Base-by-base conservation (phyloP, 352 stramenopile genomes). In the Phytophthora brassicae region DNA sequence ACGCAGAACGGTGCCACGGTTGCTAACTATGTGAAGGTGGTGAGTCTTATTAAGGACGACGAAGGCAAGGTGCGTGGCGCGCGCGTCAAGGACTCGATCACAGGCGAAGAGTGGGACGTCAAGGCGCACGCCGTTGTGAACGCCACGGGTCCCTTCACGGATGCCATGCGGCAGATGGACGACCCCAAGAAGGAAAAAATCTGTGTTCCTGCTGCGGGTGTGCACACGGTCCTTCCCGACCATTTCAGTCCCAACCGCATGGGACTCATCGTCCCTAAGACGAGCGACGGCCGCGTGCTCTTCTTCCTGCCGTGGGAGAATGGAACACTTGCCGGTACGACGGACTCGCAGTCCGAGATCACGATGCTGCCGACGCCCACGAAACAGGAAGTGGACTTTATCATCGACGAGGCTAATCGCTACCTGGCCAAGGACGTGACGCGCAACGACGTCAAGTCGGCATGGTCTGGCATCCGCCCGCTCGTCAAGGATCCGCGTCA, bases 271-370 rank as follows among this genome's bases (percentile, higher is more conserved):
- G 92, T 99, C 45, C 96, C 96, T 46, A 98, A 98, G 68, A 99
- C 96, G 9, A 92, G 85, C 29, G 96, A 99, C 63, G 93, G 92
- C 24, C 88, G 94, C 55, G 87, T 96, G 60, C 58, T 94, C 20
- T 99, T 99, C 82, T 98, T 99, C 76, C 66, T 99, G 59, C 96
- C 96, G 20, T 99, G 96, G 96, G 89, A 96, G 70, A 98, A 92
- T 36, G 89, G 86, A 56, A 98, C 94, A 48, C 75, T 98, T 16
- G 87, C 89, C 8, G 94, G 94, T 20, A 98, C 94, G 50, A 98
- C 94, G 22, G 96, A 99, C 75, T 96, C 88, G 35, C 75, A 87
- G 58, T 96, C 88, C 16, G 87, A 97, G 48, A 92, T 99, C 57
- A 98, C 93, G 48, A 98, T 98, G 91, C 73, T 92, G 53, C 96